These are phyloP conservation scores for Agastache rugosa DNA, from an alignment of 257 asterid species.

Conservation along the genomic window DNA sequence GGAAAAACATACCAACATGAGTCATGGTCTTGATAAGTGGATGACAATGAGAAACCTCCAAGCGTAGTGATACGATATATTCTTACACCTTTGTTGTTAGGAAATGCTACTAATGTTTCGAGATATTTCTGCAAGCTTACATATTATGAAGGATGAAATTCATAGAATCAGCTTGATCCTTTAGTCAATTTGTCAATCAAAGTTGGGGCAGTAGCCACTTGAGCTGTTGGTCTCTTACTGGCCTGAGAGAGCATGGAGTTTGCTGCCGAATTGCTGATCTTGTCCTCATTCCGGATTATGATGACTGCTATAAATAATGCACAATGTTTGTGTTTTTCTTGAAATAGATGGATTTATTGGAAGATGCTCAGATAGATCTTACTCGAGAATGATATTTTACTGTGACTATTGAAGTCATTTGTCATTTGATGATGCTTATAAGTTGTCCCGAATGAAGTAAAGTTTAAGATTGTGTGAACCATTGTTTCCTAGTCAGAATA, in stretches of 20 bases:
- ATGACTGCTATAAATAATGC: not conserved
- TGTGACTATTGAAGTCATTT: too few relatives aligned
- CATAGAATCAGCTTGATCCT: not conserved
- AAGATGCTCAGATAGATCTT: not conserved
- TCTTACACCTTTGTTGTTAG: not conserved
- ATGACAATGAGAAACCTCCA: constrained; percentile 3
- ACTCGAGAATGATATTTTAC: too few relatives aligned
- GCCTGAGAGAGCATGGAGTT: not conserved
- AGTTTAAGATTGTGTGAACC: too few relatives aligned
- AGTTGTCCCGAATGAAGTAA: too few relatives aligned
- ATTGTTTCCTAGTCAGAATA: too few relatives aligned
- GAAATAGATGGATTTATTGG: not conserved
- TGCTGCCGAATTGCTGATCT: not conserved
- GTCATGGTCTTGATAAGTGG: constrained; percentile 14
- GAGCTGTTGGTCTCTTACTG: not conserved
- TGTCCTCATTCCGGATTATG: not conserved
- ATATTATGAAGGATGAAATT: not conserved
- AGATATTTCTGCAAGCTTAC: not conserved
- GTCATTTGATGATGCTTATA: too few relatives aligned
- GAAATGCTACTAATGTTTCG: not conserved
- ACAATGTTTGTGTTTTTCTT: not conserved
- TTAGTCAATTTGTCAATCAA: not conserved
- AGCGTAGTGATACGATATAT: not conserved
- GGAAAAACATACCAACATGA: not conserved
- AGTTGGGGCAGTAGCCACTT: not conserved